phyloP scores from a whole-genome alignment of 129 eudicot genomes.

The Lactuca saligna region DNA sequence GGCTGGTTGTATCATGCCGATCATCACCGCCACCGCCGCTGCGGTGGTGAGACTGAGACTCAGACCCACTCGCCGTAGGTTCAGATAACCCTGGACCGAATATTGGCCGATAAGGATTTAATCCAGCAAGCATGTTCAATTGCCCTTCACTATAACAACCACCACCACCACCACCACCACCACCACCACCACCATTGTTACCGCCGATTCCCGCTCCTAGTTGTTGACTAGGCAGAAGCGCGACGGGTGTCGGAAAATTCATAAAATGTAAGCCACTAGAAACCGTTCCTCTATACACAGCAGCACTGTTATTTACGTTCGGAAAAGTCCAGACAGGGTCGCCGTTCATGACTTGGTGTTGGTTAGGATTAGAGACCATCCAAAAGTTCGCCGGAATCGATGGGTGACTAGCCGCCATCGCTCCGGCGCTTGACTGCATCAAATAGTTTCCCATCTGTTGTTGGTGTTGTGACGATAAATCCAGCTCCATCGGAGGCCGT shows the following conservation, averaged over 20 bases:
- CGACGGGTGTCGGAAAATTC: conserved; percentile 87
- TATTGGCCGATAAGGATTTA: conserved; percentile 53
- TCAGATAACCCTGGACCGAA: conserved; percentile 60
- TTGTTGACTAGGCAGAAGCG: conserved; percentile 66
- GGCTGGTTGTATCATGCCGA: conserved; percentile 62
- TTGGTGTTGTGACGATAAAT: conserved; percentile 42
- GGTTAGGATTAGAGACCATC: conserved; percentile 81
- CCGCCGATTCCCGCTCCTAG: conserved; percentile 30
- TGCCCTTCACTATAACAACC: conserved; percentile 68
- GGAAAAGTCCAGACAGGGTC: conserved; percentile 95
- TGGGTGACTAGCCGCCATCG: conserved; percentile 51
- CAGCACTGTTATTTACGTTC: conserved; percentile 50
- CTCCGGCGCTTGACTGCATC: conserved; percentile 59
- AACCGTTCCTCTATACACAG: conserved; percentile 75
- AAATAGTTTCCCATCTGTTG: conserved; percentile 68
- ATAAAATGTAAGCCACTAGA: conserved; percentile 89
- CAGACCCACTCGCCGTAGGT: conserved; percentile 71
- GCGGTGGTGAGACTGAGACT: conserved; percentile 49
- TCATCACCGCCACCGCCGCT: conserved; percentile 50
- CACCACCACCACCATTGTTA: conserved; percentile 35
- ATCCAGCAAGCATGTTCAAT: conserved; percentile 66
- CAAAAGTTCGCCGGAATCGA: conserved; percentile 88
- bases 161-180: conserved; percentile 46
- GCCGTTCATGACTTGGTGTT: conserved; percentile 65
- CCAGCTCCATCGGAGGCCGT: conserved; percentile 37